Base-by-base conservation (phyloP, 805 yeast genomes). In the Candida patagonica region DNA sequence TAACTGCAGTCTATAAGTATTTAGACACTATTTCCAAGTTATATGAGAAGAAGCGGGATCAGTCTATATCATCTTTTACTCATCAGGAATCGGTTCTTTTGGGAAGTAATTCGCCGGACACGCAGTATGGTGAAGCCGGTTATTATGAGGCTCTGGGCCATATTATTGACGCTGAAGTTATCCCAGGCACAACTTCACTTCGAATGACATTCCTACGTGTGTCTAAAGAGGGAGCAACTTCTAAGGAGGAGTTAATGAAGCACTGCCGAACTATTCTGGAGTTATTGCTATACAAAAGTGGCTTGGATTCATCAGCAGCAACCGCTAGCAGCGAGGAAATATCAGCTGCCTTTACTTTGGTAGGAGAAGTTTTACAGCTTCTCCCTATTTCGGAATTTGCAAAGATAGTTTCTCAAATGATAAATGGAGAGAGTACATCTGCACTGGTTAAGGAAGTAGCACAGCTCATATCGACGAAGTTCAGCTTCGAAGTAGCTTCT, bases 381-480 rank as follows among this genome's bases (percentile, higher is more conserved):
- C 65, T 89, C 39, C 96, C 97, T 23, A 72, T 87, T 47, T 70
- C 70, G 45, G 72, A 76, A 48, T 88, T 84, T 56, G 79, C 80
- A 22, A 65, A 68, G 13, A 74, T 94, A 1, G 70, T 82, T 19
- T 62, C 70, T 21, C 63, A 67, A 6, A 53, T 77, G 37, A 23
- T 55, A 15, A 35, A 24, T 3, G 29, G 42, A 61, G 43, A 49
- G 10, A 71, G 72, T 48, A 80, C 77, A 50, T 66, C 81, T 41
- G 76, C 84, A 9, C 53, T 70, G 23, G 71, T 86, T 33, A 15
- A 20, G 7, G 26, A 20, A 10, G 15, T 23, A 9, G 26, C n/a
- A 4, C 26, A 23, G 27, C 37, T 33, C 10, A 68, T 85, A 2
- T 71, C 78, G 16, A 63, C 69, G 21, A 85, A 84, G 56, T 83